Percentiles rank a stretch among this genome's conserved stretches.
Conservation (phyloP, 2,329 filamentous ascomycete species). For the Penicillium sp. region DNA sequence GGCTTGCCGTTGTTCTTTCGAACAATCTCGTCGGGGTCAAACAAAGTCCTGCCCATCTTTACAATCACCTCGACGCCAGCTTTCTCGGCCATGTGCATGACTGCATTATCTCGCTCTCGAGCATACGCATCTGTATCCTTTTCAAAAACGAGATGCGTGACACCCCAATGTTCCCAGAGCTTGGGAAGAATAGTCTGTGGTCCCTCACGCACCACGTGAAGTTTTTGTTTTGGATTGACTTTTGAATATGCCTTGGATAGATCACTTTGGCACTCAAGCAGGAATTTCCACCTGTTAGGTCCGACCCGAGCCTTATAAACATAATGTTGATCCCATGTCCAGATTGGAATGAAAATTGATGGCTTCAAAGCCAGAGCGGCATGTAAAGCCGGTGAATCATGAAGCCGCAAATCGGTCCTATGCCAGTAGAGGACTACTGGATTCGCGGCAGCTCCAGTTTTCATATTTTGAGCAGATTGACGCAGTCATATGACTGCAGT, state of each 20-base stretch:
- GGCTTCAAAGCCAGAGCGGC: constrained; percentile 70
- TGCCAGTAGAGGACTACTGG: constrained; percentile 70
- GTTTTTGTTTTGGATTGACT: constrained; percentile 68
- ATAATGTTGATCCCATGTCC: constrained; percentile 80
- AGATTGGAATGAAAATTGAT: constrained; percentile 69
- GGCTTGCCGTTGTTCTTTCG: constrained; percentile 65
- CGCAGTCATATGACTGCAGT: background rate
- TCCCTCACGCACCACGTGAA: constrained; percentile 70
- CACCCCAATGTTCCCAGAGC: constrained; percentile 69
- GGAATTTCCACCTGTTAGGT: constrained; percentile 71
- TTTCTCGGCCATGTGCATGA: constrained; percentile 59
- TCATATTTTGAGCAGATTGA: constrained; percentile 1
- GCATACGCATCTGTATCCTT: constrained; percentile 75
- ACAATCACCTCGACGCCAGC: constrained; percentile 69
- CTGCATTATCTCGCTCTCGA: constrained; percentile 60
- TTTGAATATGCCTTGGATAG: constrained; percentile 65
- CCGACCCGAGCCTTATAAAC: constrained; percentile 70
- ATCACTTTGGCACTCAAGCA: constrained; percentile 72
- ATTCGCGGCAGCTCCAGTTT: constrained; percentile 8
- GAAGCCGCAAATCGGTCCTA: constrained; percentile 72
- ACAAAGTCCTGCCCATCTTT: constrained; percentile 65
- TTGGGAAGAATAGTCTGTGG: constrained; percentile 71
- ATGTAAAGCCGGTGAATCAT: constrained; percentile 72
- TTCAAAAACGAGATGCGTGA: constrained; percentile 76
- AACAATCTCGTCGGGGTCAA: constrained; percentile 70